Evolutionary conservation across 768 basidiomycete genomes (phyloP).

Genomic region (Chalciporus piperatus): DNA sequence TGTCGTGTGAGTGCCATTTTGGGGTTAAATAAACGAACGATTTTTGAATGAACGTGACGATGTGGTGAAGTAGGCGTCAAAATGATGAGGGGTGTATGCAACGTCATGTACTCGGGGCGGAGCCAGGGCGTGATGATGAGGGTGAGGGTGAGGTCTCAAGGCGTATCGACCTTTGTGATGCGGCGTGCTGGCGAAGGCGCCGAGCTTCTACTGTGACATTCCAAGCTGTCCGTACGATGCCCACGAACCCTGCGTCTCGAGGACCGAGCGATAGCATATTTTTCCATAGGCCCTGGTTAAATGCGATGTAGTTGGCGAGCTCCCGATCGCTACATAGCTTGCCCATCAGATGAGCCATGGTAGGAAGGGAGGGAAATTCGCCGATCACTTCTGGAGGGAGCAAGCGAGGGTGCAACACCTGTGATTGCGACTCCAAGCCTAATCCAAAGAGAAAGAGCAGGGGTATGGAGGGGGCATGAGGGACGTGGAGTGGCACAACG

Average conservation of each 20-base stretch:
- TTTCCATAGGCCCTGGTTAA: constrained; percentile 65
- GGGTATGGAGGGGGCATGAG: constrained; percentile 53
- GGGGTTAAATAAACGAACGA: background rate
- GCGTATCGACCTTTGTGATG: constrained; percentile 12
- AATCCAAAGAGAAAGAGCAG: constrained; percentile 59
- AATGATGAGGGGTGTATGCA: constrained; percentile 5
- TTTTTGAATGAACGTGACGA: constrained; percentile 21
- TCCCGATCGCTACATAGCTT: constrained; percentile 35
- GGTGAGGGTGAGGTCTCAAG: constrained; percentile 1
- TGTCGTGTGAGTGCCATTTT: constrained; percentile 30
- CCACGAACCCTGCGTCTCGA: constrained; percentile 41
- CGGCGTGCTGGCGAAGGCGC: constrained; percentile 26
- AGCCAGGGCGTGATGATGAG: constrained; percentile 3
- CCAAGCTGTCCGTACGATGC: constrained; percentile 62
- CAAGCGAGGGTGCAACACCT: constrained; percentile 47
- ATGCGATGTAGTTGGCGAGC: constrained; percentile 31
- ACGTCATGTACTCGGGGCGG: constrained; percentile 19
- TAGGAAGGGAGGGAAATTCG: constrained; percentile 60
- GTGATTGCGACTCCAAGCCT: constrained; percentile 46
- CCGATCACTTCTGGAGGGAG: constrained; percentile 49
- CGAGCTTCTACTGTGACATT: constrained; percentile 70
- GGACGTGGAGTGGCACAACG: constrained; percentile 45
- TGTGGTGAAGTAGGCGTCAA: constrained; percentile 4
- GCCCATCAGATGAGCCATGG: constrained; percentile 54
- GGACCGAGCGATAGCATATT: constrained; percentile 58